A percentile compares a stretch with the other conserved stretches of the same genome.
phyloP scores from a whole-genome alignment of 306 rosid species.

The Dryas drummondii region DNA sequence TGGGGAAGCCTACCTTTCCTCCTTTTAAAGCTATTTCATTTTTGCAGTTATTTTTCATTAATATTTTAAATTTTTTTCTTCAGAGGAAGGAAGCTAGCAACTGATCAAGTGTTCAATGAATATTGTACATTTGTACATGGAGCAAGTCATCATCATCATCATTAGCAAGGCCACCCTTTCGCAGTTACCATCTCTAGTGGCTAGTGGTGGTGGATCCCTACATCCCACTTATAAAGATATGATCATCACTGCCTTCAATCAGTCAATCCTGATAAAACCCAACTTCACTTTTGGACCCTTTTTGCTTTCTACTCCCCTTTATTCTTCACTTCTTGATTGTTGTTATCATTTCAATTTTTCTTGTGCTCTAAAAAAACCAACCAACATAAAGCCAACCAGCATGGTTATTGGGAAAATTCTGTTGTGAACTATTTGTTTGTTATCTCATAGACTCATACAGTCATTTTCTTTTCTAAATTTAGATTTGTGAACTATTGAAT shows the following conservation, averaged over 20 bases:
- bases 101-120: slow-evolving; percentile 32
- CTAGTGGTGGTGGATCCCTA: slow-evolving; percentile 31
- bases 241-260: slow-evolving; percentile 34
- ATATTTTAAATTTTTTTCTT: neutral
- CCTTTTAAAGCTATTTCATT: neutral
- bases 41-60: neutral
- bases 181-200: slow-evolving; percentile 12
- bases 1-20: slow-evolving; percentile 12
- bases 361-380: slow-evolving; percentile 12
- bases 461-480: too few relatives aligned
- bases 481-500: too few relatives aligned
- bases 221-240: slow-evolving; percentile 37
- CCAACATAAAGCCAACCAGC: neutral
- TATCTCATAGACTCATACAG: too few relatives aligned
- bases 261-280: slow-evolving; percentile 23
- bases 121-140: neutral
- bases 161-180: slow-evolving; percentile 25
- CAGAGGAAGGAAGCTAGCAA: slow-evolving; percentile 1
- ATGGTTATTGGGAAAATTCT: too few relatives aligned
- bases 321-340: slow-evolving; percentile 10
- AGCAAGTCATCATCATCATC: slow-evolving; percentile 28
- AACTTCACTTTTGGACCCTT: slow-evolving; percentile 28
- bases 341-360: slow-evolving; percentile 25
- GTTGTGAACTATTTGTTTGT: too few relatives aligned
- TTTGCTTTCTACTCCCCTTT: neutral